Conservation (phyloP, 2,329 filamentous ascomycete genomes). For the Colletotrichum endophyticum region DNA sequence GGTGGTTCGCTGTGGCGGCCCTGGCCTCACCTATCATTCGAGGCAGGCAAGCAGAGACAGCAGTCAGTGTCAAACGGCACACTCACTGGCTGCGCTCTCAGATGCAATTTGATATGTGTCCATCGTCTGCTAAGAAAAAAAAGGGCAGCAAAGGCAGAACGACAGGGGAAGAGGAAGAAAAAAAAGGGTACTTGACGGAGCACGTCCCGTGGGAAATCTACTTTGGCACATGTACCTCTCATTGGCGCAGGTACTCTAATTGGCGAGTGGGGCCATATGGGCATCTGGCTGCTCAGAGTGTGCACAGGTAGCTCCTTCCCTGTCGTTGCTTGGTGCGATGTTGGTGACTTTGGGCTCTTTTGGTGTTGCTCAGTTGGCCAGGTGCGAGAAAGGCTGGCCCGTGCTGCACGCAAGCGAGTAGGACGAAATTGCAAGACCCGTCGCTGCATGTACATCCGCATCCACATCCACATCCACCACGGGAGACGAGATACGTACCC, state of each 20-base stretch:
- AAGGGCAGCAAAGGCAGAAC: not conserved
- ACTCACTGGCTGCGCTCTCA: constrained; percentile 1
- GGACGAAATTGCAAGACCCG: constrained; percentile 22
- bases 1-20: not conserved
- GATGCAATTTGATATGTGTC: not conserved
- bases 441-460: not conserved
- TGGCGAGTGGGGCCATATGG: not conserved
- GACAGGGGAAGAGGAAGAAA: not conserved
- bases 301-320: constrained; percentile 10
- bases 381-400: not conserved
- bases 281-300: not conserved
- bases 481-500: not conserved
- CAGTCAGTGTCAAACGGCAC: constrained; percentile 3
- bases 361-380: constrained; percentile 7
- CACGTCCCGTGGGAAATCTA: not conserved
- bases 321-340: not conserved
- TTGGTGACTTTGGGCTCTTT: not conserved
- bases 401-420: constrained; percentile 18
- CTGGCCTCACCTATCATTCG: not conserved
- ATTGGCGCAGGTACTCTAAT: not conserved
- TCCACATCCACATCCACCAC: not conserved
- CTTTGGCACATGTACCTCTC: not conserved
- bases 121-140: not conserved
- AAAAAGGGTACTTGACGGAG: not conserved
- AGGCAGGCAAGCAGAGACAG: not conserved